Evolutionary conservation across 805 yeast species (phyloP).

Genomic region (Lipomyces spencermartinsiae): DNA sequence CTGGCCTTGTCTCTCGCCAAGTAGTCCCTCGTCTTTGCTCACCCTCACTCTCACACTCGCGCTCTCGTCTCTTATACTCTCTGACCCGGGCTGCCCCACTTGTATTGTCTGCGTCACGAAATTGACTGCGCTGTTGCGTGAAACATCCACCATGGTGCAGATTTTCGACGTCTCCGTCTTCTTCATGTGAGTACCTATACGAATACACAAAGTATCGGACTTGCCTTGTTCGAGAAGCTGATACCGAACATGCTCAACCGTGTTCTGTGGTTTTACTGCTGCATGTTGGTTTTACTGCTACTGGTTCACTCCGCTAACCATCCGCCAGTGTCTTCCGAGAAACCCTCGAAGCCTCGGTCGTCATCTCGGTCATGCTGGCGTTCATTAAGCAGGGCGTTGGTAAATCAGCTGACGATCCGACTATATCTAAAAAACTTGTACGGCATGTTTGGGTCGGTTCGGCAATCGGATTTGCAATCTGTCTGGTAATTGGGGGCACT

Average conservation of each 20-base stretch:
- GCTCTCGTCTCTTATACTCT: background rate
- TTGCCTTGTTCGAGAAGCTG: background rate
- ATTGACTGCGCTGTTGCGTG: conserved; percentile 3
- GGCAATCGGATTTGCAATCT: conserved; percentile 69
- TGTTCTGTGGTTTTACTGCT: background rate
- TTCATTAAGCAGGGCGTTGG: conserved; percentile 90
- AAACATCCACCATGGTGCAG: conserved; percentile 51
- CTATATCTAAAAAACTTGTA: conserved; percentile 65
- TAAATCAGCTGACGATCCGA: conserved; percentile 42
- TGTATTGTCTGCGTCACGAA: background rate
- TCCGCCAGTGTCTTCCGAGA: conserved; percentile 74
- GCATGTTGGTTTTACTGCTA: background rate
- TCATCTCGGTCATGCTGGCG: conserved; percentile 88
- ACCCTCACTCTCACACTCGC: background rate
- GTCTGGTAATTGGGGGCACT: conserved; percentile 87
- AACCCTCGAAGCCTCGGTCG: conserved; percentile 87
- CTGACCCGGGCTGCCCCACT: background rate
- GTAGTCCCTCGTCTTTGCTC: background rate
- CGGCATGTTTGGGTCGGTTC: conserved; percentile 91
- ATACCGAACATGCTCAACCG: background rate
- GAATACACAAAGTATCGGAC: background rate
- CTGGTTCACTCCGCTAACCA: background rate
- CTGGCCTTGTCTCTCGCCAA: background rate
- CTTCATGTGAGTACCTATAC: conserved; percentile 36
- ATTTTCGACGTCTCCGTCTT: conserved; percentile 58